Conservation (phyloP, 2,329 filamentous ascomycete species). For the Diaporthe sp. region DNA sequence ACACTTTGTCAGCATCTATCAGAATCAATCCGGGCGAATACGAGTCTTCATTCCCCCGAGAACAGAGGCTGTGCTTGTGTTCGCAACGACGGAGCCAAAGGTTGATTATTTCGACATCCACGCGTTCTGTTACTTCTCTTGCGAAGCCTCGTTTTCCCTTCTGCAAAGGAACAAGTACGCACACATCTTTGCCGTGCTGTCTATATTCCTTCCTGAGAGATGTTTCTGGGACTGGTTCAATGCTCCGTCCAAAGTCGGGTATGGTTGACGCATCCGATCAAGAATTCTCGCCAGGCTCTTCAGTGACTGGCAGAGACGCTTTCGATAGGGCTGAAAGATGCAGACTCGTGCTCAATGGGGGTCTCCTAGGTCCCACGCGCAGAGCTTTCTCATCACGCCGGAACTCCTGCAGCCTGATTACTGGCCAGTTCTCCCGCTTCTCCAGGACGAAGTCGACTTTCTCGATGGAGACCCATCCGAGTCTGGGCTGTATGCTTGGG, state of each 20-base stretch:
- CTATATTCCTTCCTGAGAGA: slow-evolving; percentile 1
- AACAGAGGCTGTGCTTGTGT: background rate
- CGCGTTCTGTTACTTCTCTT: background rate
- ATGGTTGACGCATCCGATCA: background rate
- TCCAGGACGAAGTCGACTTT: slow-evolving; percentile 8
- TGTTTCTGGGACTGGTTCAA: background rate
- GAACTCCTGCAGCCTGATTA: slow-evolving; percentile 11
- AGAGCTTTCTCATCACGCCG: background rate
- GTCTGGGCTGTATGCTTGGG: background rate
- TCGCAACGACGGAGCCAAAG: background rate
- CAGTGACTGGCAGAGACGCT: background rate
- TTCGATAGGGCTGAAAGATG: background rate
- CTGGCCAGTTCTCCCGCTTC: background rate
- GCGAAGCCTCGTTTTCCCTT: background rate
- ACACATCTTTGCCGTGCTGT: background rate
- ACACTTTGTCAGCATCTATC: background rate
- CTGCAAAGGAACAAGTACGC: background rate
- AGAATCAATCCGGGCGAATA: background rate
- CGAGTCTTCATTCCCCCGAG: background rate
- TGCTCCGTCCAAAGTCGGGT: background rate
- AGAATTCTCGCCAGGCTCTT: background rate
- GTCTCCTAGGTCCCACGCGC: background rate
- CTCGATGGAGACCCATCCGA: background rate
- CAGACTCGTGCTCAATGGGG: too few species aligned
- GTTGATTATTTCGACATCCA: background rate